Evolutionary conservation across 805 yeast genomes (phyloP), one percentile per base, ranked within the genome.

Genomic region (Candida anglica): DNA sequence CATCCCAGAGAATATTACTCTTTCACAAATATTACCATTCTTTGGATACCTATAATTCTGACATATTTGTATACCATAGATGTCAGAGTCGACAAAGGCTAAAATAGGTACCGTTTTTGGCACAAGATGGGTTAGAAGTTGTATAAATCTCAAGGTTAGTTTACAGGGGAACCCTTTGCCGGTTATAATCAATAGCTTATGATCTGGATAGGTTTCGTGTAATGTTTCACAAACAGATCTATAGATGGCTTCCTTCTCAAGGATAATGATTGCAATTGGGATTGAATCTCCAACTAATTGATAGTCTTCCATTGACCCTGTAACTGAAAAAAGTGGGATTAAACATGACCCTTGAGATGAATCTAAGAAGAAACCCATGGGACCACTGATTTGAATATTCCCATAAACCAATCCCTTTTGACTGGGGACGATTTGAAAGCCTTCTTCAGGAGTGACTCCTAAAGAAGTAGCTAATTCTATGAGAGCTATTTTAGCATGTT

Each of bases 91-190:
- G 18, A 79, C 77, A 21, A 74, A 60, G 1, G 72, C 77, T 15
- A 51, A 48, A 1, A 76, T 48, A 1, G 73, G 74, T 1, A 64
- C 47, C 0, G 43, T 31, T n/a, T n/a, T n/a, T 0, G 66, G 60
- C n/a, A 53, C 39, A 14, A 46, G 38, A 3, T 40, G 32, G 9
- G 53, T 34, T 9, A 73, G 32, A 2, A 42, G 40, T 4, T 40
- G 29, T 6, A 77, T 41, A 36, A 79, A 68, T 16, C 47, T 41
- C 30, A 67, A 60, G 0, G 86, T 79, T 5, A 71, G 52, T 9
- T 61, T 46, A 48, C 81, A 88, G 0, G 88, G 86, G 44, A 65
- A 79, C 4, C 88, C 88, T 47, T 74, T 76, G 0, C 84, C 86
- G 0, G 87, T 80, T 6, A 82, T 52, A 0, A 75, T 37, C 2